phyloP scores from a whole-genome alignment of 768 basidiomycete genomes.

The Lactifluus piperatus region DNA sequence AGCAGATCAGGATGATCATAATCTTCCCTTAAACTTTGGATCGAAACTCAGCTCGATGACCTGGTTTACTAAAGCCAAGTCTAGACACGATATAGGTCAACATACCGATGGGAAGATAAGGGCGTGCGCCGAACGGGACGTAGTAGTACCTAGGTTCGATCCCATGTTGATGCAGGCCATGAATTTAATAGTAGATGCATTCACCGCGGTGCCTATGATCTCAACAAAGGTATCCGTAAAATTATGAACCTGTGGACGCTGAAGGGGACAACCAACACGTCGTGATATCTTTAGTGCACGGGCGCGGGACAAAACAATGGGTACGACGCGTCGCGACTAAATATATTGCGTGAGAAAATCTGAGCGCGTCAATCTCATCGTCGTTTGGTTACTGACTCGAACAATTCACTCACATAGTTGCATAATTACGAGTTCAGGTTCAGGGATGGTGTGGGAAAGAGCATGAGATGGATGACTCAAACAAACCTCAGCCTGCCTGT shows the following conservation, averaged over 20 bases:
- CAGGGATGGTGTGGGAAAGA: too few species aligned
- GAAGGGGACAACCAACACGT: neutral
- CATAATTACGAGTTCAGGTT: too few species aligned
- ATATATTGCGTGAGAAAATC: too few species aligned
- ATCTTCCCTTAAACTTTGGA: slow-evolving; percentile 40
- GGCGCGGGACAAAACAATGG: too few species aligned
- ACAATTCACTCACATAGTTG: too few species aligned
- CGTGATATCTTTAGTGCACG: too few species aligned
- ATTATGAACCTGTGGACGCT: slow-evolving; percentile 29
- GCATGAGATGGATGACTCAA: too few species aligned
- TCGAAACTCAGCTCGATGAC: slow-evolving; percentile 55
- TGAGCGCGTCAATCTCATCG: too few species aligned
- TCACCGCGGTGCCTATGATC: slow-evolving; percentile 52
- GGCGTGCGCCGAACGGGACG: slow-evolving; percentile 19
- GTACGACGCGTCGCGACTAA: too few species aligned
- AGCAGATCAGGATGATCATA: slow-evolving; percentile 36
- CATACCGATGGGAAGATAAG: neutral
- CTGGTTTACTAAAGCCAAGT: slow-evolving; percentile 58
- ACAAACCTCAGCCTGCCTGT: too few species aligned
- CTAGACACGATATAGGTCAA: slow-evolving; percentile 25
- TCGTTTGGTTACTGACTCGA: too few species aligned
- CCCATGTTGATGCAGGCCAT: slow-evolving; percentile 47
- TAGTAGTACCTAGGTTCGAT: slow-evolving; percentile 53
- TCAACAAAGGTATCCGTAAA: slow-evolving; percentile 49
- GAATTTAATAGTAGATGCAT: slow-evolving; percentile 50